Percentiles rank a stretch among this genome's conserved stretches.
Conservation (phyloP, 305 asterid genomes). For the Rubia occidens region DNA sequence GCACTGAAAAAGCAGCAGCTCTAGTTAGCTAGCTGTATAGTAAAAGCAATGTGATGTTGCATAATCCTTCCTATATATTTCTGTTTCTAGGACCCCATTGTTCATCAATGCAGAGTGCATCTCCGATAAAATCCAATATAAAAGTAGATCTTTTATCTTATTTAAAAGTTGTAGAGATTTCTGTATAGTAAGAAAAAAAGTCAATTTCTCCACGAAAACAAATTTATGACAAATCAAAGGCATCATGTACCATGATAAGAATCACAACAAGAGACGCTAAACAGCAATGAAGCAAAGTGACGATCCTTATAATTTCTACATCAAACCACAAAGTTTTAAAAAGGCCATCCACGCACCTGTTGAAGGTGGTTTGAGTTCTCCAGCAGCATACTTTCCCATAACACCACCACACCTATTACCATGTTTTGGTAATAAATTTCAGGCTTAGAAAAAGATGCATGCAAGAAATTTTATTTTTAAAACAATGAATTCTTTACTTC, state of each 20-base stretch:
- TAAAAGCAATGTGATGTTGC: no score
- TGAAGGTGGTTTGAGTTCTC: constrained; percentile 91
- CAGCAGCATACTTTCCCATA: constrained; percentile 96
- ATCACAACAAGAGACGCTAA: not conserved
- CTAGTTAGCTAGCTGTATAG: no score
- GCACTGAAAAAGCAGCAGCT: no score
- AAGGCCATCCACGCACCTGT: constrained; percentile 44
- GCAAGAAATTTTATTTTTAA: not conserved
- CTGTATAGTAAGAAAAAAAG: not conserved
- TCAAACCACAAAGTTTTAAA: not conserved
- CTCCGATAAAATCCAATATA: no score
- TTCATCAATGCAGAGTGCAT: no score
- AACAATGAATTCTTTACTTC: not conserved
- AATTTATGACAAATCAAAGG: not conserved
- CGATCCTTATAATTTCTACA: not conserved
- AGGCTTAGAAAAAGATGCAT: constrained; percentile 15
- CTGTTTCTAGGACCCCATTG: no score
- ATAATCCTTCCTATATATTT: no score
- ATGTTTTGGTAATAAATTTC: not conserved
- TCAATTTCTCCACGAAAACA: not conserved
- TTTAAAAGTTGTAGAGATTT: not conserved
- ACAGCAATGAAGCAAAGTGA: not conserved
- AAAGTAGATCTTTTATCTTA: constrained; percentile 2
- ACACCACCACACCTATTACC: constrained; percentile 92
- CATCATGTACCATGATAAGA: not conserved